Base-by-base conservation (phyloP, 495 filamentous ascomycete genomes). In the Xylaria scruposa region DNA sequence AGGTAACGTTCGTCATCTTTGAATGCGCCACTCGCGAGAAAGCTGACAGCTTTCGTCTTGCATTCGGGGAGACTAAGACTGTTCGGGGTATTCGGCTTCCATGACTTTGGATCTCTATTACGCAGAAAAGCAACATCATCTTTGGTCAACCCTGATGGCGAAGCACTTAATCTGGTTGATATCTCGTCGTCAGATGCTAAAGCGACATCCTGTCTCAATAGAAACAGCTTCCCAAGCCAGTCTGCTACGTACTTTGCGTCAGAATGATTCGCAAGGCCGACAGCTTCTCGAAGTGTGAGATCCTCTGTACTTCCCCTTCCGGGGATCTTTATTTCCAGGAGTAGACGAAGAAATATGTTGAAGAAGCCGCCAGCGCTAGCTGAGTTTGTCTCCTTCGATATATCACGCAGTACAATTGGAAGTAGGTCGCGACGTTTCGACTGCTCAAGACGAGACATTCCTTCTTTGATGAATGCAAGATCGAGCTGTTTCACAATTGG, bases 401-500 rank as follows among this genome's bases (percentile, higher is more conserved):
- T 91, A 49, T 91, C 93, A 74, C 89, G 86, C 31, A 97, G 82
- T 21, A 95, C 81, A 3, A 88, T 85, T 13, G 94, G 90, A 8
- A 97, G 80, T 26, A 98, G 84, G 12, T 90, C 88, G 47, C 80
- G 78, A 62, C 85, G 77, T 53, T 83, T 80, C 8, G 71, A 82
- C 63, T 72, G 84, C 75, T 80, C 79, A 13, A 99, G 82, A 33
- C 95, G 89, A 53, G 89, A 86, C 54, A 98, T 84, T 44, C 95
- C 94, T 78, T 96, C 92, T 75, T 97, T 93, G 40, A 97, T 90
- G 80, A 97, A 97, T 40, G 91, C 83, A 65, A 98, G 79, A 83
- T 98, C 96, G 79, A 97, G 93, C 77, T 97, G 92, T 70, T 92
- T 89, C 63, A 99, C 87, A 8, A 97, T 86, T 2, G 91, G 85